Evolutionary conservation across 495 filamentous ascomycete species (phyloP).

Genomic region (Penicilliopsis zonata): DNA sequence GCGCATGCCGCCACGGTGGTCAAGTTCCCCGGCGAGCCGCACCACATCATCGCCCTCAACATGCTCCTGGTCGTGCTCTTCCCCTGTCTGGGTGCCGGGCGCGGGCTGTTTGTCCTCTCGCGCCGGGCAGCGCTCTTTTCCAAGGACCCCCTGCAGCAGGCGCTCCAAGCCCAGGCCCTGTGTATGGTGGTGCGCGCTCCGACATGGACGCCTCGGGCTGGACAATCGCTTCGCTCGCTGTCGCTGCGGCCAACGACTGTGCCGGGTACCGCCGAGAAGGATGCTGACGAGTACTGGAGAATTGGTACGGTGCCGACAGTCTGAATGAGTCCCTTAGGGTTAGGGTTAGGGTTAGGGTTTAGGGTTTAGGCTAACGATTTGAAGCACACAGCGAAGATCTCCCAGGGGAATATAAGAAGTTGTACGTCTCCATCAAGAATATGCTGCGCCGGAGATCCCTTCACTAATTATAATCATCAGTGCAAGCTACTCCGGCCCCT

Average conservation of each 20-base stretch:
- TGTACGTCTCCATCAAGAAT: too few species aligned
- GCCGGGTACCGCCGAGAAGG: constrained; percentile 10
- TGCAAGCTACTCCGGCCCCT: too few species aligned
- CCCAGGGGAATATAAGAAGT: too few species aligned
- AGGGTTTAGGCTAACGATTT: too few species aligned
- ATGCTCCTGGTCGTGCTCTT: constrained; percentile 16
- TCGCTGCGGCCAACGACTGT: constrained; percentile 2
- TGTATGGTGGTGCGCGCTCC: constrained; percentile 21
- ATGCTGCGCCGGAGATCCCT: too few species aligned
- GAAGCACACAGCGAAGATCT: neutral
- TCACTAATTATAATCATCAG: too few species aligned
- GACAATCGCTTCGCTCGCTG: constrained; percentile 11
- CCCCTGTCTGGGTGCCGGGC: constrained; percentile 17
- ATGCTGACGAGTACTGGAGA: constrained; percentile 1
- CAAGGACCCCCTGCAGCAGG: constrained; percentile 13
- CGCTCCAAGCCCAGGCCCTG: constrained; percentile 15
- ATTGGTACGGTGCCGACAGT: constrained; percentile 1
- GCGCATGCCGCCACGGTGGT: constrained; percentile 32
- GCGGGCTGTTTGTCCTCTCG: constrained; percentile 17
- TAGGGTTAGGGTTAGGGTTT: too few species aligned
- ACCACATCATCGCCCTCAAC: constrained; percentile 12
- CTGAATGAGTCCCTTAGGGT: too few species aligned
- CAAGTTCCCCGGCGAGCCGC: constrained; percentile 24
- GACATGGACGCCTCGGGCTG: constrained; percentile 20
- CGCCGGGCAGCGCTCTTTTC: constrained; percentile 11